These are phyloP conservation scores for Ajuga reptans DNA, from an alignment of 305 asterid species.

Conservation along the genomic window DNA sequence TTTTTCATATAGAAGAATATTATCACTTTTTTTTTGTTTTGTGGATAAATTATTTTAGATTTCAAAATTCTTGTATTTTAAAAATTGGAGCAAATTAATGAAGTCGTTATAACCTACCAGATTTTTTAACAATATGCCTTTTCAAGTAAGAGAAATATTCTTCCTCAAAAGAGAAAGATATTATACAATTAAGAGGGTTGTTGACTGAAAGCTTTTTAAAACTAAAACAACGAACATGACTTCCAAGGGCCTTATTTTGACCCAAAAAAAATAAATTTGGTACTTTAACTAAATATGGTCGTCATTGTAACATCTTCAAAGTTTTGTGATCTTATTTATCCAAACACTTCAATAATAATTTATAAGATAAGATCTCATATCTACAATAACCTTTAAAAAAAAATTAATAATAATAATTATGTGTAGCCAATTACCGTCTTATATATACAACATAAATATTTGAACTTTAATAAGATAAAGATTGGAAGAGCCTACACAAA, in stretches of 20 bases:
- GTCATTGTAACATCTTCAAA: no score
- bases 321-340: no score
- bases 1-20: no score
- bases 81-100: background rate
- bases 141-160: background rate
- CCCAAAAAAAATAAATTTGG: no score
- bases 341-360: background rate
- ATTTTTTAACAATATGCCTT: background rate
- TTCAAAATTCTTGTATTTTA: background rate
- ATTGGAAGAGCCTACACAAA: background rate
- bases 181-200: no score
- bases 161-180: background rate
- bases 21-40: no score
- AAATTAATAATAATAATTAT: background rate
- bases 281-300: no score
- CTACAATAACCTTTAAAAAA: background rate
- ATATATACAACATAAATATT: background rate
- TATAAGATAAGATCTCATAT: background rate
- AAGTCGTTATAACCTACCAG: no score
- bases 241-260: no score
- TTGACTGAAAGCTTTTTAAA: no score
- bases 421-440: background rate
- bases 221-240: no score
- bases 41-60: background rate
- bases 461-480: background rate